Evolutionary conservation across 2,329 filamentous ascomycete genomes (phyloP).

Genomic region (Plectosphaerella cucumerina): DNA sequence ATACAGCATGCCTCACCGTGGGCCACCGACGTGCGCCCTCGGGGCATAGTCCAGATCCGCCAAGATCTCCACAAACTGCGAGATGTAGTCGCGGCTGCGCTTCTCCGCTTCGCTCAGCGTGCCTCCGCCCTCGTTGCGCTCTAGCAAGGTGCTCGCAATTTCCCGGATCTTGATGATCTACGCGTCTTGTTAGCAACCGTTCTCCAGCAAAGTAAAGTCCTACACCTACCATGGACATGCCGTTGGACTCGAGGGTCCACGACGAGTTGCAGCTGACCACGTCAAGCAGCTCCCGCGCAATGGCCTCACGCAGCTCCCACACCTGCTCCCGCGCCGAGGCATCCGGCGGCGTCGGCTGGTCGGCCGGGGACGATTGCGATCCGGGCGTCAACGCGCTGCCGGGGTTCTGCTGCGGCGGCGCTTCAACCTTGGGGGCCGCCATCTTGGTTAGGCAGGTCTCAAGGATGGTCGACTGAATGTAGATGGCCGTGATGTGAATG

Average conservation of each 20-base stretch:
- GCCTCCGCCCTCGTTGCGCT: conserved; percentile 4
- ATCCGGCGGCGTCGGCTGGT: not conserved
- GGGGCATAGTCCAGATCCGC: conserved; percentile 2
- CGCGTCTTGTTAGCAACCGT: not conserved
- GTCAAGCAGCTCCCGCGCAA: conserved; percentile 10
- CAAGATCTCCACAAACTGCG: conserved; percentile 3
- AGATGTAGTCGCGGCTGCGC: conserved; percentile 4
- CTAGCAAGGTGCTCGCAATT: conserved; percentile 17
- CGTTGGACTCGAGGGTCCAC: conserved; percentile 15
- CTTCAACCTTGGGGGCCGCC: not conserved
- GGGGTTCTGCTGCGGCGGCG: not conserved
- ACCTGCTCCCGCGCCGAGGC: not conserved
- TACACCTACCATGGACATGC: conserved; percentile 14
- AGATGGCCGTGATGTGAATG: conserved; percentile 18
- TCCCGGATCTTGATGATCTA: conserved; percentile 17
- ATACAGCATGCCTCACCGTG: not conserved
- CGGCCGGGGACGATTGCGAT: not conserved
- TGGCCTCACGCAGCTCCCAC: conserved; percentile 6
- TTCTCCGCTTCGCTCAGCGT: not conserved
- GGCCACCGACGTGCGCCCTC: not conserved
- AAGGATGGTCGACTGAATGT: conserved; percentile 17
- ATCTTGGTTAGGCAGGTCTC: conserved; percentile 11
- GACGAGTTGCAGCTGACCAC: conserved; percentile 10
- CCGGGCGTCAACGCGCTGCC: not conserved
- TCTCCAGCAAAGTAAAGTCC: not conserved